Base-by-base conservation (phyloP, 2,329 filamentous ascomycete genomes). In the Ascosphaera acerosa region DNA sequence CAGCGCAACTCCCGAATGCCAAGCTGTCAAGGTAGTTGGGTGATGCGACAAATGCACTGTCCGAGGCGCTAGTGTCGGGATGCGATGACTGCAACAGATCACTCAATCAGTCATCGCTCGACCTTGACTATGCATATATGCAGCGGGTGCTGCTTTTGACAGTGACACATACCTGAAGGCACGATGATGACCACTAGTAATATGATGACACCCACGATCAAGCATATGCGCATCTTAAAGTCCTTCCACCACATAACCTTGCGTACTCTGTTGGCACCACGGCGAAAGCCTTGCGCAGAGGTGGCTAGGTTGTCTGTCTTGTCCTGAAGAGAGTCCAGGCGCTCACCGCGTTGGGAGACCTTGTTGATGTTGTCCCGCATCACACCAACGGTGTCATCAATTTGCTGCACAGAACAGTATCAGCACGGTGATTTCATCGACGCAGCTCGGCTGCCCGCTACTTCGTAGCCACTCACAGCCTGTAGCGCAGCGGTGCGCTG, bases 161-260 rank as follows among this genome's bases (percentile, higher is more conserved):
- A n/a, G n/a, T n/a, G n/a, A n/a, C n/a, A n/a, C n/a, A n/a, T n/a
- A n/a, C n/a, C n/a, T n/a, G n/a, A n/a, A n/a, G 87, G 87, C 43
- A 94, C 71, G 48, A 97, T 87, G 52, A 97, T 94, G 53, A 97
- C 68, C 43, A 90, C 60, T 42, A 97, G 66, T 44, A 97, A 64
- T 43, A 94, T 66, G 52, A 94, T 75, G 55, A 97, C 76, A 47
- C 82, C 87, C 36, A 72, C 64, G 49, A 90, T 76, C 39, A 97
- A 62, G 59, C 84, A 94, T 64, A 92, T 87, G 54, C 87, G 73
- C 87, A 97, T 97, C 70, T 94, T 94, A 80, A 92, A 90, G 50
- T 94, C 84, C 67, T 94, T 94, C 84, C 82, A 94, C 84, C 84
- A 94, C 84, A 94, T 94, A 37, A 90, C 73, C 64, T 82, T 84